Percentiles rank a stretch among this genome's conserved stretches.
phyloP scores from a whole-genome alignment of 352 stramenopile genomes.

The Globisporangium uncinulatum region DNA sequence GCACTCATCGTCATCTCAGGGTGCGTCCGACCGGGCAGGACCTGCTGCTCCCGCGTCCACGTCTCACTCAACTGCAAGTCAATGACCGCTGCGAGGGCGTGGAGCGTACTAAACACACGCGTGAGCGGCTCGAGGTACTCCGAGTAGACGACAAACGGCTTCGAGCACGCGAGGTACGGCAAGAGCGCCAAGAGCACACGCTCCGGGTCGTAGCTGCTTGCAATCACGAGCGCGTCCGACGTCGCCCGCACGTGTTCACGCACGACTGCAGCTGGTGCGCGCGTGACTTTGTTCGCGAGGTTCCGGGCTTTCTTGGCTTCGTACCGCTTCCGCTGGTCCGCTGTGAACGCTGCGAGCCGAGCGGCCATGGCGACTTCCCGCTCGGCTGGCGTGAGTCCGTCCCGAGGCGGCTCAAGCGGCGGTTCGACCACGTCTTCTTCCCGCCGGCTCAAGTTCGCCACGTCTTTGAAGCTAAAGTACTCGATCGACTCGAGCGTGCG shows the following conservation, averaged over 20 bases:
- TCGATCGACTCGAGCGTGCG: conserved; percentile 67
- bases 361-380: conserved; percentile 56
- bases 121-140: conserved; percentile 92
- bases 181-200: conserved; percentile 82
- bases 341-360: conserved; percentile 79
- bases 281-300: conserved; percentile 68
- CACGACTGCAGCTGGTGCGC: conserved; percentile 60
- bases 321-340: conserved; percentile 72
- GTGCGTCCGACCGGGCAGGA: conserved; percentile 91
- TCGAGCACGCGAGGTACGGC: conserved; percentile 86
- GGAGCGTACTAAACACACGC: conserved; percentile 83
- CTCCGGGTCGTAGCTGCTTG: conserved; percentile 88
- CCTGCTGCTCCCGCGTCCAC: conserved; percentile 95
- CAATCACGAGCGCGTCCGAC: conserved; percentile 88
- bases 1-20: conserved; percentile 97
- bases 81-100: conserved; percentile 89
- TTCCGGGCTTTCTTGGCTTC: conserved; percentile 75
- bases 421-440: conserved; percentile 49
- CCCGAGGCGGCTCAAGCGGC: conserved; percentile 29
- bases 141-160: conserved; percentile 95
- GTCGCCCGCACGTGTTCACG: conserved; percentile 63
- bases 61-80: conserved; percentile 94
- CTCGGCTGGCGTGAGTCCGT: conserved; percentile 56
- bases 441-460: conserved; percentile 36
- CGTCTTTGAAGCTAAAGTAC: conserved; percentile 63